These are phyloP conservation scores for Carex arenaria DNA, from an alignment of 202 grass and related monocot genomes.

Conservation along the genomic window DNA sequence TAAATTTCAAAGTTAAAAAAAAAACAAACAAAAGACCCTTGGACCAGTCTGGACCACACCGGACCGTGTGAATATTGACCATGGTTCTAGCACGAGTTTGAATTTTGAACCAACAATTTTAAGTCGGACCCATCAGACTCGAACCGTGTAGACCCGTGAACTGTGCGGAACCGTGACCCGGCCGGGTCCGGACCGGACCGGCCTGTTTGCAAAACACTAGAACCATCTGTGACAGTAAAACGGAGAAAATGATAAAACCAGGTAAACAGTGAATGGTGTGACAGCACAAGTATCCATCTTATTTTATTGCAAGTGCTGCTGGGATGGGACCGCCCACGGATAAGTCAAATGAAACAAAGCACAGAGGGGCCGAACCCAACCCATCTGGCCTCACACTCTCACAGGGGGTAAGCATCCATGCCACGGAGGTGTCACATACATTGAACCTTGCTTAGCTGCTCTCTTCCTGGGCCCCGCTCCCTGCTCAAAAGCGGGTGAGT, in stretches of 20 bases:
- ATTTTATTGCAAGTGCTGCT: not conserved
- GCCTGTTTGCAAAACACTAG: not conserved
- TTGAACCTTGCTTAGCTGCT: not conserved
- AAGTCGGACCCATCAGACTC: no score
- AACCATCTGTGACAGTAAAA: not conserved
- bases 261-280: not conserved
- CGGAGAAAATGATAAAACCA: not conserved
- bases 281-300: not conserved
- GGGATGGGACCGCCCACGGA: not conserved
- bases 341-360: conserved; percentile 13
- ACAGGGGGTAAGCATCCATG: not conserved
- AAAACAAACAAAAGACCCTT: no score
- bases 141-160: no score
- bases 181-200: no score
- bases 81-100: no score
- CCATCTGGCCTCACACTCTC: not conserved
- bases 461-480: not conserved
- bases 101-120: no score
- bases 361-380: conserved; percentile 4
- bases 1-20: no score
- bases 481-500: not conserved
- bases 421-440: conserved; percentile 11
- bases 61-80: no score
- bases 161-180: no score
- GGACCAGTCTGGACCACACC: no score